These are phyloP conservation scores for Debaryomyces hansenii DNA, from an alignment of 805 yeast species.

Conservation along the genomic window DNA sequence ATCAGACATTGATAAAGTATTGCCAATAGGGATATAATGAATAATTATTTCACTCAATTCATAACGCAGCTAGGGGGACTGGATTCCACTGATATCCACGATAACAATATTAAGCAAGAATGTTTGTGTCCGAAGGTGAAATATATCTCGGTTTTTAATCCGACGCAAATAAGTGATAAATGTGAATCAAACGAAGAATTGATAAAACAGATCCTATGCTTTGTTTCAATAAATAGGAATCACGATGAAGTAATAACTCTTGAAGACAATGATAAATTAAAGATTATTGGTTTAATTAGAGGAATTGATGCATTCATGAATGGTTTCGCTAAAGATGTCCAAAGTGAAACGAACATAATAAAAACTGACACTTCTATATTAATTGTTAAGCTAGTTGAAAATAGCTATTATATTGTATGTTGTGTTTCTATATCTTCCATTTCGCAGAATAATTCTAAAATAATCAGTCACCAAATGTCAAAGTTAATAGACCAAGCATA, in stretches of 20 bases:
- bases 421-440: conserved; percentile 17
- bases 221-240: conserved; percentile 15
- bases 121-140: conserved; percentile 10
- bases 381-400: conserved; percentile 24
- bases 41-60: conserved; percentile 29
- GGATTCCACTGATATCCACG: conserved; percentile 1
- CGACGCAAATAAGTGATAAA: conserved; percentile 20
- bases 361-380: conserved; percentile 25
- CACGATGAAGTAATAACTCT: conserved; percentile 13
- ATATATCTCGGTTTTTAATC: conserved; percentile 34
- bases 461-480: conserved; percentile 26
- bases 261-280: conserved; percentile 16
- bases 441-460: conserved; percentile 14
- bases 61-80: conserved; percentile 22
- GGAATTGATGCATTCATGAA: conserved; percentile 33
- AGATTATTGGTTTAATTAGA: conserved; percentile 34
- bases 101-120: background rate
- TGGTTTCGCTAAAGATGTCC: conserved; percentile 17
- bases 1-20: background rate
- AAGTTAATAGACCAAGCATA: conserved; percentile 21
- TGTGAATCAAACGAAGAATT: conserved; percentile 31
- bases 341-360: conserved; percentile 18
- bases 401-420: conserved; percentile 26
- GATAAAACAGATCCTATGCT: conserved; percentile 33
- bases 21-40: conserved; percentile 13